phyloP scores from a whole-genome alignment of 768 basidiomycete species.

The Clitopilus hobsonii region DNA sequence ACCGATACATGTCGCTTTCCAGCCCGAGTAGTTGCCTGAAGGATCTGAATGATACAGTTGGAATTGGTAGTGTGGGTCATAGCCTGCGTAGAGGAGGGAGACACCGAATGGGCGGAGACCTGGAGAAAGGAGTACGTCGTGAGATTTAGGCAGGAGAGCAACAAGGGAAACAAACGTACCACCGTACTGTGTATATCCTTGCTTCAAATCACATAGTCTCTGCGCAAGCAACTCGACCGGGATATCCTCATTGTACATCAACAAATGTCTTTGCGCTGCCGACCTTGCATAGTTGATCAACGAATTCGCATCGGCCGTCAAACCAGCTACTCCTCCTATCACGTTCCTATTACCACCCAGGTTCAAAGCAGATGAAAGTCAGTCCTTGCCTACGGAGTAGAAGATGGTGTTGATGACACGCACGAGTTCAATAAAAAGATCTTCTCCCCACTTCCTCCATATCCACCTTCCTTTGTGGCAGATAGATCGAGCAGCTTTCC shows the following conservation, averaged over 20 bases:
- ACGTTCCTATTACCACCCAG: constrained; percentile 64
- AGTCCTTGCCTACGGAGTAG: neutral
- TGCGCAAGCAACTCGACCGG: constrained; percentile 96
- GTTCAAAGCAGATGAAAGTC: constrained; percentile 1
- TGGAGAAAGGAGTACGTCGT: constrained; percentile 20
- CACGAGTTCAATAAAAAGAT: constrained; percentile 92
- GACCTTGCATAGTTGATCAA: constrained; percentile 91
- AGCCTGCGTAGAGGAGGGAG: constrained; percentile 93
- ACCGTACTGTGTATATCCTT: constrained; percentile 97
- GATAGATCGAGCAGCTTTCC: constrained; percentile 95
- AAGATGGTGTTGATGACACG: constrained; percentile 30
- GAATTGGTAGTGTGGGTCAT: constrained; percentile 93
- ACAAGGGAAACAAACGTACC: constrained; percentile 40
- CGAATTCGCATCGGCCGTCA: constrained; percentile 97
- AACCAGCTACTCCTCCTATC: constrained; percentile 90
- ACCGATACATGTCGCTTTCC: constrained; percentile 99
- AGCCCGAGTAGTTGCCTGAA: constrained; percentile 96
- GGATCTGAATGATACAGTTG: constrained; percentile 99
- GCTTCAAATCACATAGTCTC: constrained; percentile 93
- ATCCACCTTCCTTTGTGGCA: constrained; percentile 79
- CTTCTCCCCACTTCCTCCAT: constrained; percentile 97
- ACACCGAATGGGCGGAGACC: constrained; percentile 98
- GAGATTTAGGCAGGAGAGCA: neutral
- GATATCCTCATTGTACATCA: constrained; percentile 94
- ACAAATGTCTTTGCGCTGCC: constrained; percentile 84